Base-by-base conservation (phyloP, 2,329 filamentous ascomycete genomes). In the Zopfia rhizophila region DNA sequence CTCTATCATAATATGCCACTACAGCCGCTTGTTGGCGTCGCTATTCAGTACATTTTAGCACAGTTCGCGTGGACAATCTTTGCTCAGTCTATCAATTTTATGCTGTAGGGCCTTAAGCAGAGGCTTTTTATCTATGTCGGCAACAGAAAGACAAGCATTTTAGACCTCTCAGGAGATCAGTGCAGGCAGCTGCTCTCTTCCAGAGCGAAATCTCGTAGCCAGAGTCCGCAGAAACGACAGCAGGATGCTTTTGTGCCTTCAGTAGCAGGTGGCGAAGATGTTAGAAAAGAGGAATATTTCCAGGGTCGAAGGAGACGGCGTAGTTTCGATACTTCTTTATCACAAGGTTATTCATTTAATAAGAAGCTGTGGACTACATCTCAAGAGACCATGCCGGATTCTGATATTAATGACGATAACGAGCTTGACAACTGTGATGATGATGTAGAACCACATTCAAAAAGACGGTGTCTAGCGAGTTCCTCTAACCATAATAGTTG, bases 51-150 rank as follows among this genome's bases (percentile, higher is more conserved):
- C 23, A 21, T 58, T 30, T 32, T 58, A 8, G 49, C 49, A 10
- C 52, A 53, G 12, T 58, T 56, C 27, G 55, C 55, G 4, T 58
- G 53, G 53, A 44, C 55, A 10, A 47, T 57, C 27, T 57, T 57
- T 41, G 31, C 48, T 13, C 45, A 35, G 14, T 38, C 30, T 12
- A 33, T 31, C 11, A 53, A 31, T 22, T 56, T 53, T 25, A 27
- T 56, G 21, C 29, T 38, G 32, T 38, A 48, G 24, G 43, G 37
- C 18, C 7, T 46, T 2, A 33, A 29, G 16, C 46, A 36, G 17
- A 25, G 5, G 5, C 43, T 47, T 11, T 35, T n/a, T 12, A 25
- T 47, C 24, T 28, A 29, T 24, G 41, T 41, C 17, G 38, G 22
- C 3, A 11, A 13, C 5, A 5, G 13, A 8, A 24, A 16, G 8